Base-by-base conservation (phyloP, 306 rosid species). In the Castanopsis chinensis region DNA sequence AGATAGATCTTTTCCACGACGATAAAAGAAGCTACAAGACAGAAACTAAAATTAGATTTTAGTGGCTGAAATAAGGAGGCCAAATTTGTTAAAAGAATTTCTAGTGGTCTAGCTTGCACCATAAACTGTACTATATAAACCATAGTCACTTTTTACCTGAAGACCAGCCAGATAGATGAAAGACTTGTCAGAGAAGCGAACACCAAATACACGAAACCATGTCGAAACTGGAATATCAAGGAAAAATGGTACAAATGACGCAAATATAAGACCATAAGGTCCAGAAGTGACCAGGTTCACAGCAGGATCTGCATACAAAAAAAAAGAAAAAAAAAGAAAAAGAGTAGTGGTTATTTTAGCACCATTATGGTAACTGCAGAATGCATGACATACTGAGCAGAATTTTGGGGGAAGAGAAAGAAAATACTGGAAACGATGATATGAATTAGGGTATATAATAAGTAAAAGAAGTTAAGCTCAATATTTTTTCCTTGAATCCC, bases 171-270 rank as follows among this genome's bases (percentile, higher is more conserved):
- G 89, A 90, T 96, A 96, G 80, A 96, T 85, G 94, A 93, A 93
- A 69, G 97, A 86, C 86, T 96, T 96, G 72, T 96, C 96, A 72
- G 99, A 96, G 90, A 96, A 96, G 73, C 69, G 86, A 76, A 90
- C 75, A 61, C 97, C 91, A 83, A 85, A 88, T 32, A 96, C 88
- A 81, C 89, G 94, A 79, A 93, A 88, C 64, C 89, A 90, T 49
- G 97, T 96, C 61, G 99, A 96, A 84, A 96, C 91, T 15, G 99
- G 99, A 84, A 93, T 96, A 88, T 91, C 99, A 79, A 96, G 86
- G 98, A 96, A 91, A 83, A 96, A 96, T 55, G 97, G 99, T 25
- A 93, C 88, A 80, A 91, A 93, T 7, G 98, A 96, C 45, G 99
- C 94, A 91, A 96, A 96, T 86, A 93, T 89, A 85, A 93, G 99